Conservation (phyloP, 768 basidiomycete species). For the Phylloporus rhodoxanthus region DNA sequence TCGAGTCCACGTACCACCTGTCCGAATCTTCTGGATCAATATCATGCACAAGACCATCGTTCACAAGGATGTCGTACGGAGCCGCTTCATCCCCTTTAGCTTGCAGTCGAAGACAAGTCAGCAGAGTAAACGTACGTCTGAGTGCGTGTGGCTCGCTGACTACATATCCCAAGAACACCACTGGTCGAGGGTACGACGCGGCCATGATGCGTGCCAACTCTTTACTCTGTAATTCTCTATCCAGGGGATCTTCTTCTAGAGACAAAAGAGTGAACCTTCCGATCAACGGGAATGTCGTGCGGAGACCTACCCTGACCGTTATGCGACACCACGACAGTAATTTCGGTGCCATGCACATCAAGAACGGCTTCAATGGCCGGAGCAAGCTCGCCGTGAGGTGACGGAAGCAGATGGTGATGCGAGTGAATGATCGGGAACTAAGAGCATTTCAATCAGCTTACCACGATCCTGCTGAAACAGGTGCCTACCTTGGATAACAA, state of each 20-base stretch:
- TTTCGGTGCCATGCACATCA: constrained; percentile 69
- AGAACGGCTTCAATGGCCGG: constrained; percentile 85
- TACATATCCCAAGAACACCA: constrained; percentile 78
- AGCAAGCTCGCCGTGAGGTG: constrained; percentile 79
- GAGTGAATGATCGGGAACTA: constrained; percentile 87
- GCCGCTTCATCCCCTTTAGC: constrained; percentile 41
- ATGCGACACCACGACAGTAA: constrained; percentile 83
- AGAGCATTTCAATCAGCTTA: not conserved
- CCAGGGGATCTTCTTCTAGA: constrained; percentile 82
- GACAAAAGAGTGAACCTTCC: not conserved
- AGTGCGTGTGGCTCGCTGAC: constrained; percentile 61
- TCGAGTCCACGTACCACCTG: constrained; percentile 49
- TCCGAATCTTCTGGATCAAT: constrained; percentile 69
- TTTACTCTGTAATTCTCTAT: constrained; percentile 78
- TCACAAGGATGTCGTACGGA: constrained; percentile 69
- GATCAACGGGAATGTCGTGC: not conserved
- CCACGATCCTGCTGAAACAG: not conserved
- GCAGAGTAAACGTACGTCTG: constrained; percentile 46
- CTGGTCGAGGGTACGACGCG: constrained; percentile 59
- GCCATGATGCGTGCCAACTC: constrained; percentile 79
- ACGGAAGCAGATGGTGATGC: constrained; percentile 81
- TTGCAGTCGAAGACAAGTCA: not conserved
- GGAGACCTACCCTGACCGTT: constrained; percentile 76
- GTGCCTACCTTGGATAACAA: constrained; percentile 65
- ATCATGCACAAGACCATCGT: constrained; percentile 76